phyloP scores from a whole-genome alignment of 495 filamentous ascomycete genomes.

The Talaromyces proteolyticus region DNA sequence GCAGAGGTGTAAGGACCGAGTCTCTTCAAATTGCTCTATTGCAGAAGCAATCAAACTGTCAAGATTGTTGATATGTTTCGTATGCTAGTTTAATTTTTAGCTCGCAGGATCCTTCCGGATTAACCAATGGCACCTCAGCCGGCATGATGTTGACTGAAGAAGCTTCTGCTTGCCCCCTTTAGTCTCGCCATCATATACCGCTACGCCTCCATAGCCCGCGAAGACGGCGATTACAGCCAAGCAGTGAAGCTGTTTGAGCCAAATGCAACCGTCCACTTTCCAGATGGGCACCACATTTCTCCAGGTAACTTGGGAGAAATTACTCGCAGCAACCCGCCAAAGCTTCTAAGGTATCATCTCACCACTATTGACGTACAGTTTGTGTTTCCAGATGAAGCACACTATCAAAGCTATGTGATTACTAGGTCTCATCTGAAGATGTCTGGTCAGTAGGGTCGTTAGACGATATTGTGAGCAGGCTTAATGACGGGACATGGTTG shows the following conservation, averaged over 20 bases:
- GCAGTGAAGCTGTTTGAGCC: not conserved
- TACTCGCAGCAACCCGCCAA: not conserved
- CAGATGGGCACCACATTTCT: not conserved
- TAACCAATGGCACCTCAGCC: not conserved
- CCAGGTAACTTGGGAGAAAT: not conserved
- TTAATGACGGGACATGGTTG: not conserved
- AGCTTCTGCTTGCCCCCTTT: not conserved
- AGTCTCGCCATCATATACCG: not conserved
- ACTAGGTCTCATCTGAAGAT: not conserved
- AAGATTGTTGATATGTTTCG: no score
- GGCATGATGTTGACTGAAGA: not conserved
- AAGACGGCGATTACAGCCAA: not conserved
- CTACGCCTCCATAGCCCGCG: not conserved
- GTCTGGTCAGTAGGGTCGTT: slow-evolving; percentile 1
- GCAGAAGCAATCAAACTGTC: no score
- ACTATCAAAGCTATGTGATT: not conserved
- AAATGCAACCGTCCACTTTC: not conserved
- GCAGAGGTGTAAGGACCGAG: no score
- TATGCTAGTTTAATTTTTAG: no score
- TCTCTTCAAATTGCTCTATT: no score
- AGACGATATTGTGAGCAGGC: not conserved
- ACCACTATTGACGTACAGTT: slow-evolving; percentile 1
- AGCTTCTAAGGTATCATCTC: not conserved
- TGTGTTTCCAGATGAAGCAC: not conserved
- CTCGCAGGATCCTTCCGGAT: no score